Evolutionary conservation across 2,329 filamentous ascomycete genomes (phyloP).

Genomic region (Fusarium chaquense): DNA sequence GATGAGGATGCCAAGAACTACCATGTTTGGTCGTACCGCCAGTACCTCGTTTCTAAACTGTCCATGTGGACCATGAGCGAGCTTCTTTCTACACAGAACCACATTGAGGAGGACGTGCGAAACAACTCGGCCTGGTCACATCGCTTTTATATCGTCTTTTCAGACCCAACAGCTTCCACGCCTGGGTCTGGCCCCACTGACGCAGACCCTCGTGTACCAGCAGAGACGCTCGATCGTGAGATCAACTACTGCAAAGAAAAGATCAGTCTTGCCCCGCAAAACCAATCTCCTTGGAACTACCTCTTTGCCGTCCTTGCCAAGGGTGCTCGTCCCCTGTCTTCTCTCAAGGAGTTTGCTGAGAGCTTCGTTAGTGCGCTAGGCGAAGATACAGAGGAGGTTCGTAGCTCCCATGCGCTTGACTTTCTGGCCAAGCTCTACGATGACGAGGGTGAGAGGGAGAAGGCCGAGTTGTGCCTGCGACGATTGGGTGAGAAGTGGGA

Average conservation of each 20-base stretch:
- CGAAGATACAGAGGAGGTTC: conserved; percentile 63
- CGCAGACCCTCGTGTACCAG: conserved; percentile 68
- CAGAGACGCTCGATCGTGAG: conserved; percentile 77
- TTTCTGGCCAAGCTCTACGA: conserved; percentile 76
- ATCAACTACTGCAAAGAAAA: conserved; percentile 78
- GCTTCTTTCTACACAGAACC: conserved; percentile 75
- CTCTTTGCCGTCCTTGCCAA: conserved; percentile 80
- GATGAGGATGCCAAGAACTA: conserved; percentile 94
- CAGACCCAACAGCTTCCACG: conserved; percentile 66
- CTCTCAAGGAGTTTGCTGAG: conserved; percentile 61
- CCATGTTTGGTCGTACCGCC: conserved; percentile 96
- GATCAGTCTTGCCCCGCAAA: conserved; percentile 86
- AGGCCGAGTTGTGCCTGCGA: conserved; percentile 76
- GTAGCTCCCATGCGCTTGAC: conserved; percentile 76
- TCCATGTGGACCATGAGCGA: conserved; percentile 79
- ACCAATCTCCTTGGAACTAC: conserved; percentile 95
- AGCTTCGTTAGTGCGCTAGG: conserved; percentile 64
- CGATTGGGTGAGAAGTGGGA: conserved; percentile 89
- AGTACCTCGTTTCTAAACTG: conserved; percentile 74
- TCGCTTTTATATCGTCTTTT: conserved; percentile 92
- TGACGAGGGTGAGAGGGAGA: conserved; percentile 66
- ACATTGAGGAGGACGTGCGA: conserved; percentile 84
- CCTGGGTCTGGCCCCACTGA: conserved; percentile 62
- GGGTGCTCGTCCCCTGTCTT: conserved; percentile 64
- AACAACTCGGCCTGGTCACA: conserved; percentile 99